Evolutionary conservation across 176 grass and related monocot genomes (phyloP).

Genomic region (Raddia distichophylla): DNA sequence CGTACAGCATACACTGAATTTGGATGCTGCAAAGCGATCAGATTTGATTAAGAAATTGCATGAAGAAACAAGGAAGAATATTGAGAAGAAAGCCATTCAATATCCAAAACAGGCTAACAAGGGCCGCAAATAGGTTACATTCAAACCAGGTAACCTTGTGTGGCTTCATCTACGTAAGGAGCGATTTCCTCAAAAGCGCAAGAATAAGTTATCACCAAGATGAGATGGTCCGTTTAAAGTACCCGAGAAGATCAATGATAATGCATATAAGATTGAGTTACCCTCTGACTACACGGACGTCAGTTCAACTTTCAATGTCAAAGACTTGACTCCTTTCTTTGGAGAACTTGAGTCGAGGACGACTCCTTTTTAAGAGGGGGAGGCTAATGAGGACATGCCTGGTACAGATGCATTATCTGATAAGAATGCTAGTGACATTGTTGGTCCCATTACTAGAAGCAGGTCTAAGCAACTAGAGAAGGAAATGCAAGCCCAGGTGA

Average conservation of each 20-base stretch:
- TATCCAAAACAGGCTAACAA: background rate
- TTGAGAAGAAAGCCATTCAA: background rate
- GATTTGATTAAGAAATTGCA: background rate
- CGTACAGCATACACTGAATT: background rate
- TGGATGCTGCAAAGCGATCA: background rate
- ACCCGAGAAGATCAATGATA: too few relatives aligned
- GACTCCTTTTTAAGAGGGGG: background rate
- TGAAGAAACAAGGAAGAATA: background rate
- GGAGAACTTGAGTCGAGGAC: background rate
- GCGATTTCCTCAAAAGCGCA: too few relatives aligned
- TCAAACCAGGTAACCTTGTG: background rate
- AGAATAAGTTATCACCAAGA: too few relatives aligned
- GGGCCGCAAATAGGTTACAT: background rate
- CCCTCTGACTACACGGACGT: too few relatives aligned
- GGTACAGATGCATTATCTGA: too few relatives aligned
- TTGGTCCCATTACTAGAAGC: too few relatives aligned
- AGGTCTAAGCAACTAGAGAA: background rate
- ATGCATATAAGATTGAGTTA: too few relatives aligned
- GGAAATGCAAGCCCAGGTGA: too few relatives aligned
- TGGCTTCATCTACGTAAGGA: too few relatives aligned
- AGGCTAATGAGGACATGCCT: background rate
- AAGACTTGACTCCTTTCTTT: background rate
- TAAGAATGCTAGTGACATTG: background rate
- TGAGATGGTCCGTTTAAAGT: too few relatives aligned
- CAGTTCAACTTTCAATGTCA: background rate